Evolutionary conservation across 495 filamentous ascomycete species (phyloP), one percentile per base, ranked within the genome.

Genomic region (Astrocystis sublimbata): DNA sequence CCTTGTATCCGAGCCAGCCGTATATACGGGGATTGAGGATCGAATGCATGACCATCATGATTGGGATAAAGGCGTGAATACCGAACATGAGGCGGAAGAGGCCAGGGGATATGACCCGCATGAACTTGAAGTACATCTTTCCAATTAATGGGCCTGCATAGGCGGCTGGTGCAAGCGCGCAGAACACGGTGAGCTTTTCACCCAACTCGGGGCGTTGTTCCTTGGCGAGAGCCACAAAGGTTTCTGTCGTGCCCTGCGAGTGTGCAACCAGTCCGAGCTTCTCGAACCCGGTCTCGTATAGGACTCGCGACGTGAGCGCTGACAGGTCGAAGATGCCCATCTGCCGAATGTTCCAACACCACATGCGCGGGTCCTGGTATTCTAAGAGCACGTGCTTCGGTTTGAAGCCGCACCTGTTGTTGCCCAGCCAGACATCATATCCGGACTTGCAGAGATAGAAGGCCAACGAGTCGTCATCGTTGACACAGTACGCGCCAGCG

Each of bases 371-470:
- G 68, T 98, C 93, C 17, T 77, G 77, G 61, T 88, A 84, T 1
- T 79, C 78, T 45, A 98, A 79, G 12, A 87, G 77, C 1, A 81
- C 84, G 66, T 98, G 93, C 62, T 85, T 80, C 2, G 93, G 92
- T 1, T 81, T 69, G 70, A 93, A 89, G 12, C 93, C 94, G 71
- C 94, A 97, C 23, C 93, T 87, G 69, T 96, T 97, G 72, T 97
- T 96, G 6, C 94, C 93, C 4, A 97, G 82, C 93, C 93, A 98
- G 53, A 98, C 91, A 71, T 98, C 93, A 75, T 90, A 97, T n/a
- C 93, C 93, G 0, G 81, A 87, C 72, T 96, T 97, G 79, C 88
- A 90, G 28, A 98, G 86, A 71, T 84, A 96, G 76, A 97, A 98
- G 8, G 94, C 93, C 15, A 97, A 81, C 23, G 88, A 92, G 68